Conservation (phyloP, 2,329 filamentous ascomycete species). For the Chalaropsis thielavioides region DNA sequence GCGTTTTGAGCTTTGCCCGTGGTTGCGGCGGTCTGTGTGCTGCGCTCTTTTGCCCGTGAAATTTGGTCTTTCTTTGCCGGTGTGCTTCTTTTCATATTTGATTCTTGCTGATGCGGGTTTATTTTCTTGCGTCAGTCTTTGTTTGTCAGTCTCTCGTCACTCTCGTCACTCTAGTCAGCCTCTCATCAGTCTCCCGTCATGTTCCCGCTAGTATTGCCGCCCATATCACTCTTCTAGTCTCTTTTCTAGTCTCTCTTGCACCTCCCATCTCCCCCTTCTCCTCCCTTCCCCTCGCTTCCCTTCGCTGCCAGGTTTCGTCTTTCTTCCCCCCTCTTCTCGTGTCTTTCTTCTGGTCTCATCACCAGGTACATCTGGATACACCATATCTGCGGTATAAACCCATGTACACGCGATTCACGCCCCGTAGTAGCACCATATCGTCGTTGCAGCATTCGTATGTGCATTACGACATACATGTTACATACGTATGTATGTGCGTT, state of each 20-base stretch:
- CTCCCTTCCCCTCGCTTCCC: neutral
- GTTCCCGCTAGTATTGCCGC: no score
- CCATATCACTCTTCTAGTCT: neutral
- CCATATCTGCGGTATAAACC: neutral
- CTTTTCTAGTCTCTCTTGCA: neutral
- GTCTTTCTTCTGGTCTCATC: neutral
- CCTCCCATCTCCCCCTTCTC: neutral
- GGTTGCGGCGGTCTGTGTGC: neutral
- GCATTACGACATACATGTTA: constrained; percentile 1
- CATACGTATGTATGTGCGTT: neutral
- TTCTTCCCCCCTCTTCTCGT: neutral
- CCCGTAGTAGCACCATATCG: neutral
- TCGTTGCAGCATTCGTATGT: neutral
- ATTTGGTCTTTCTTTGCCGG: no score
- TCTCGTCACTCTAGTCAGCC: no score
- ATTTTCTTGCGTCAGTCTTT: no score
- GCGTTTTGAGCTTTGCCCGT: neutral
- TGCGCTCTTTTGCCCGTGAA: neutral
- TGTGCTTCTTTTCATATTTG: no score
- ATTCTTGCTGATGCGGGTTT: no score
- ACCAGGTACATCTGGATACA: neutral
- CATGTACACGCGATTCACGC: neutral
- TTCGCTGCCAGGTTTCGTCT: neutral
- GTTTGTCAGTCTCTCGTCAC: no score
- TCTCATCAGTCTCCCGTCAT: no score